Base-by-base conservation (phyloP, 805 yeast species). In the Naumovozyma castellii region DNA sequence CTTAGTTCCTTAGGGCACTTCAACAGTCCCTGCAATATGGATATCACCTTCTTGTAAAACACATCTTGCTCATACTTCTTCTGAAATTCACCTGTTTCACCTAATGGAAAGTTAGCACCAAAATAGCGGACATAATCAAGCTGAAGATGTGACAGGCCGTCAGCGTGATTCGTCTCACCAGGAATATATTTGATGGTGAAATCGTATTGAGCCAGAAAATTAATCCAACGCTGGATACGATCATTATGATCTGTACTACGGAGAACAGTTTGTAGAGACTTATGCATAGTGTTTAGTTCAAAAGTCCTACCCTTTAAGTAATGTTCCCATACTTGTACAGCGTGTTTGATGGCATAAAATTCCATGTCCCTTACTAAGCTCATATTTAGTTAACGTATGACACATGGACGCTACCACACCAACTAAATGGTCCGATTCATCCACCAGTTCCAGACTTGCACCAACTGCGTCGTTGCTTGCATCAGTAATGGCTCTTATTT, bases 231-330 rank as follows among this genome's bases (percentile, higher is more conserved):
- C 12, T 22, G 28, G 12, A 22, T 22, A 22, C 28, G 28, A 12
- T 22, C 28, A 22, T 22, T 22, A 22, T 22, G 28, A 12, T 22
- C 28, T 22, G 28, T 22, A 22, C 28, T 22, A 12, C 28, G 28
- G 28, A 22, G 25, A 18, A 33, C 9, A 5, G 16, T 16, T 33
- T 33, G 35, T 18, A 33, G 18, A 15, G 35, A 33, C 12, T 33
- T 18, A 18, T 33, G 35, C 8, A 18, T 27, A 9, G 35, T 8
- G 25, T 33, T 15, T 5, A 33, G 15, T 8, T 15, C 13, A 13
- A 33, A 33, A n/a, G 12, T 6, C n/a, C 15, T 33, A 33, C 35
- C 27, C 15, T 33, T 33, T 18, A 33, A 33, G n/a, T 33, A 33
- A 18, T 33, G 35, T 18, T 12, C 15, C 35, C 35, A 33, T 17